Evolutionary conservation across 2,329 filamentous ascomycete species (phyloP).

Genomic region (Dryadomyces sulphureus): DNA sequence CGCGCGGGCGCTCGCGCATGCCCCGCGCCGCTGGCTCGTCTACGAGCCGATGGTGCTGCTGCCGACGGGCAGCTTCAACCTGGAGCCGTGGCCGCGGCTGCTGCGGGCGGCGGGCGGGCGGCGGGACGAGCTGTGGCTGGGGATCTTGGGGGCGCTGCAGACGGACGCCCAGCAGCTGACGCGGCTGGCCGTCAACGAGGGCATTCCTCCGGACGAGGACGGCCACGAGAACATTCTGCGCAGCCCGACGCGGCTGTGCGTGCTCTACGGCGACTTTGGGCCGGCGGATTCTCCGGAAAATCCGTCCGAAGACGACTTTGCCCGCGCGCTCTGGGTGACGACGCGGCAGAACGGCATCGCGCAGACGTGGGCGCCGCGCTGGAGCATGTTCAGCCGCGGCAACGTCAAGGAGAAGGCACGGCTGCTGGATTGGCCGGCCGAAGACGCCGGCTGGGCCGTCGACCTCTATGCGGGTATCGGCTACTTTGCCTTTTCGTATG

Average conservation of each 20-base stretch:
- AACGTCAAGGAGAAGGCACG: conserved; percentile 83
- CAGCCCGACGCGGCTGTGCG: conserved; percentile 53
- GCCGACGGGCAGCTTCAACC: conserved; percentile 40
- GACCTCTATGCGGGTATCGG: conserved; percentile 90
- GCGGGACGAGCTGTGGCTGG: conserved; percentile 27
- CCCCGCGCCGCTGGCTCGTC: conserved; percentile 42
- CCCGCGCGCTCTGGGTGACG: conserved; percentile 60
- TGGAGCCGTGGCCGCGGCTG: conserved; percentile 22
- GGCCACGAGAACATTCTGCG: conserved; percentile 52
- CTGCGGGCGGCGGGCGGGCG: conserved; percentile 16
- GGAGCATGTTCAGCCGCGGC: conserved; percentile 89
- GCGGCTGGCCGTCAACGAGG: conserved; percentile 45
- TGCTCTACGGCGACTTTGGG: conserved; percentile 64
- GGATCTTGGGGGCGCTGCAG: conserved; percentile 32
- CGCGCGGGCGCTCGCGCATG: conserved; percentile 20
- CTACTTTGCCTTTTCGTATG: conserved; percentile 83
- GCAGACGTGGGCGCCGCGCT: conserved; percentile 77
- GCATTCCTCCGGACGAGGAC: conserved; percentile 30
- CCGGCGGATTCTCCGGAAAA: conserved; percentile 17
- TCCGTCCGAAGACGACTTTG: conserved; percentile 39
- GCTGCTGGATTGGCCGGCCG: conserved; percentile 36
- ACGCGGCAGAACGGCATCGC: conserved; percentile 64
- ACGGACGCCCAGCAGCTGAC: conserved; percentile 27
- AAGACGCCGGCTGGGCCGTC: conserved; percentile 36
- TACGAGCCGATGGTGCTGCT: conserved; percentile 49